Base-by-base conservation (phyloP, 2,329 filamentous ascomycete species). In the Pseudocercospora macadamiae region DNA sequence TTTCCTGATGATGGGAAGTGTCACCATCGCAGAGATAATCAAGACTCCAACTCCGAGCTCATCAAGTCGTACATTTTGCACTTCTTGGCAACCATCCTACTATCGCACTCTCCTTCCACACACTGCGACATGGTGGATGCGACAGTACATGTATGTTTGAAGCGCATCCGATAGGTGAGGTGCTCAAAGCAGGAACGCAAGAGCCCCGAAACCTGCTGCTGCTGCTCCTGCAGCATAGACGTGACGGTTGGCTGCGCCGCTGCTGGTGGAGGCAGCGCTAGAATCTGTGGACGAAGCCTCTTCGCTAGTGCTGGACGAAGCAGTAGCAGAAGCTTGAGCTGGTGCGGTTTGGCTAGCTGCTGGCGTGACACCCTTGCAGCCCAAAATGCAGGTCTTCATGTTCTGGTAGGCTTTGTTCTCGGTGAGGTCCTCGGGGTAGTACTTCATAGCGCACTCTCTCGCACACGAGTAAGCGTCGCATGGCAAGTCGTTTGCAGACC, bases 401-500 rank as follows among this genome's bases (percentile, higher is more conserved):
- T 57, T 66, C 14, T 65, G 51, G 55, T 67, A 68, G 5, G 70
- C 69, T 8, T 55, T 44, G 5, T 39, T 58, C 21, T 66, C 56
- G 18, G 57, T 67, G 34, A 70, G 60, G 49, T 71, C 68, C 1
- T 64, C 59, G 21, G 70, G 70, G 56, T 68, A 72, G 9, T 42
- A 47, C 3, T 45, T 59, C 47, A 67, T 62, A 10, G 70, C 70
- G 55, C 70, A 73, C 19, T 67, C n/a, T 7, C 70, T 51, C 1
- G 68, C 70, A 60, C 70, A 73, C 6, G 60, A 19, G 63, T 70
- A 71, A 7, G 63, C 52, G 3, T 30, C 54, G 59, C 70, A 73
- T 6, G 70, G 71, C 3, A 73, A 61, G 10, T 59, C 55, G 49
- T 70, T 56, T 2, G 71, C 66, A 30, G 54, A 51, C 70, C 70